These are phyloP conservation scores for Lyophyllum atratum DNA, from an alignment of 768 basidiomycete species.

Conservation along the genomic window DNA sequence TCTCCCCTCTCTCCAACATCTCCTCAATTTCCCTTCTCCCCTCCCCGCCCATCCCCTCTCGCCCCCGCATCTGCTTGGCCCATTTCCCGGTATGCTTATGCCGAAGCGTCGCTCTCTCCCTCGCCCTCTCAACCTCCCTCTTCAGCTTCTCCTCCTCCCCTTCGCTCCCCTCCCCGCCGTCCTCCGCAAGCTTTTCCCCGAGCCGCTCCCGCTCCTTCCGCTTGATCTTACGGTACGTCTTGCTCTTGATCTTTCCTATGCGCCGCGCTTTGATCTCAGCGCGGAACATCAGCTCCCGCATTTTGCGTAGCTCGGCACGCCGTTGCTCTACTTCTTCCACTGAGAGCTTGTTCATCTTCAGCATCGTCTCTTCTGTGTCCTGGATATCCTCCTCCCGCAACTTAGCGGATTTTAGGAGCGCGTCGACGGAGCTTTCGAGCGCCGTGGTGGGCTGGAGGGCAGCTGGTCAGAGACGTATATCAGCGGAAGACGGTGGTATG, in stretches of 20 bases:
- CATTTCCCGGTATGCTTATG: slow-evolving; percentile 91
- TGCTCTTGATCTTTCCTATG: slow-evolving; percentile 94
- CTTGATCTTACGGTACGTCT: slow-evolving; percentile 84
- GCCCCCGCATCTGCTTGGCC: slow-evolving; percentile 74
- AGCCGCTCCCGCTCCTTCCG: slow-evolving; percentile 75
- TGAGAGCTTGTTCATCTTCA: slow-evolving; percentile 78
- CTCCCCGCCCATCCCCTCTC: slow-evolving; percentile 58
- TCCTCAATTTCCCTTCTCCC: slow-evolving; percentile 70
- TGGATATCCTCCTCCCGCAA: slow-evolving; percentile 80
- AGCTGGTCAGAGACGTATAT: neutral
- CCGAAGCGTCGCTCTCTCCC: slow-evolving; percentile 84
- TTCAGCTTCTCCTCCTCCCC: slow-evolving; percentile 62
- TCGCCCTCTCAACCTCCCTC: slow-evolving; percentile 77
- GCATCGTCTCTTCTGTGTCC: slow-evolving; percentile 69
- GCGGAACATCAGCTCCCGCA: slow-evolving; percentile 93
- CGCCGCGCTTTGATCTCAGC: slow-evolving; percentile 90
- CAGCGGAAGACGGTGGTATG: neutral
- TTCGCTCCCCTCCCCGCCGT: slow-evolving; percentile 46
- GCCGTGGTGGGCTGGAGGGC: slow-evolving; percentile 71
- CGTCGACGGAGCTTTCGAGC: slow-evolving; percentile 83
- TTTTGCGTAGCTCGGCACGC: slow-evolving; percentile 78
- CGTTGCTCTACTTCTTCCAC: slow-evolving; percentile 86
- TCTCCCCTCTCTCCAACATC: slow-evolving; percentile 84
- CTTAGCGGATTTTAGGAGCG: slow-evolving; percentile 78
- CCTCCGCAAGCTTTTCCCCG: slow-evolving; percentile 42